Conservation (phyloP, 2,329 filamentous ascomycete genomes). For the Alternaria conjuncta region DNA sequence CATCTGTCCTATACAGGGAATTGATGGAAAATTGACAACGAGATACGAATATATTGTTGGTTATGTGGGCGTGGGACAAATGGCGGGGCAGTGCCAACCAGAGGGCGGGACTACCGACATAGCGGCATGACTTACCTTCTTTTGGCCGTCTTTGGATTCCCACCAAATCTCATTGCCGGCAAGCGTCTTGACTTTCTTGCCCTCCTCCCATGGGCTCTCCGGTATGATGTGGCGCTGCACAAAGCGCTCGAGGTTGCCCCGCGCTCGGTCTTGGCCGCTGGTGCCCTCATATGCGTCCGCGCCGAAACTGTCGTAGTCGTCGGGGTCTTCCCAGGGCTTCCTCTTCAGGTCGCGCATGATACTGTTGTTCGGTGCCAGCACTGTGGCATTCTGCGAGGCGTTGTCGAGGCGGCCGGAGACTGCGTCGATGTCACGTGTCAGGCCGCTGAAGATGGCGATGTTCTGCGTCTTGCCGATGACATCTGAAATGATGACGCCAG, state of each 20-base stretch:
- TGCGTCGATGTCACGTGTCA: constrained; percentile 76
- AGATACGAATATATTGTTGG: constrained; percentile 1
- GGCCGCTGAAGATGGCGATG: constrained; percentile 83
- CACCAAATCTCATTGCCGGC: constrained; percentile 80
- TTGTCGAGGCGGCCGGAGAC: constrained; percentile 74
- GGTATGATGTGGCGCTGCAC: constrained; percentile 85
- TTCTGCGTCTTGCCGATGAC: constrained; percentile 78
- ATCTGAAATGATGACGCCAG: constrained; percentile 75
- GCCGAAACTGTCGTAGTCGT: constrained; percentile 73
- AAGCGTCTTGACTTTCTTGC: constrained; percentile 70
- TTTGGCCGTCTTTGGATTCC: constrained; percentile 73
- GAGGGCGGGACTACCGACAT: constrained; percentile 4
- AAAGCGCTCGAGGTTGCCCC: constrained; percentile 77
- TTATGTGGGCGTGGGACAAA: neutral
- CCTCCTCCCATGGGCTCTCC: constrained; percentile 75
- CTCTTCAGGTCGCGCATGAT: constrained; percentile 78
- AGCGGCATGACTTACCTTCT: constrained; percentile 60
- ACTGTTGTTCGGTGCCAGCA: constrained; percentile 86
- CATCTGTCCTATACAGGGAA: constrained; percentile 3
- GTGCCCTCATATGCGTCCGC: constrained; percentile 76
- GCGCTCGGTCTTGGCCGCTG: constrained; percentile 76
- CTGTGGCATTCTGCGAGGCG: constrained; percentile 72
- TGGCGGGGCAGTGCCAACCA: constrained; percentile 9
- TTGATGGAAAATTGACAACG: constrained; percentile 3
- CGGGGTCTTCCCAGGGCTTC: constrained; percentile 84